phyloP scores from a whole-genome alignment of 257 asterid genomes.

The Solanum chaucha region DNA sequence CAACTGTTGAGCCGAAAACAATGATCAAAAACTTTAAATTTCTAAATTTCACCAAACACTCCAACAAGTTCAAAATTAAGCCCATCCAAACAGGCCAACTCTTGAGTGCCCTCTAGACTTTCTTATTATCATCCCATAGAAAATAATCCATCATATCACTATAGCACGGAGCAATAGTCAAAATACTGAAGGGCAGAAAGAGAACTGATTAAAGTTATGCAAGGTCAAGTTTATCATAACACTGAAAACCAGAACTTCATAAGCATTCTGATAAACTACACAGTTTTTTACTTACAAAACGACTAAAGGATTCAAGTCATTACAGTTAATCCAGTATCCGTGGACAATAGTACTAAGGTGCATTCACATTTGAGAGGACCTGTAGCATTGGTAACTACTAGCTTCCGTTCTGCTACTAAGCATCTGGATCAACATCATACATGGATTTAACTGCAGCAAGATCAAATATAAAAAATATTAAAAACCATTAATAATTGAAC shows the following conservation, averaged over 20 bases:
- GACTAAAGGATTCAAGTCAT: constrained; percentile 5
- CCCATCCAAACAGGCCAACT: not conserved
- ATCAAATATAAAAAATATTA: not conserved
- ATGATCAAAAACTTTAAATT: too few species aligned
- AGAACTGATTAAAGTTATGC: not conserved
- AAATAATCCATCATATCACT: not conserved
- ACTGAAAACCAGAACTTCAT: constrained; percentile 28
- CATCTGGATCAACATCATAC: constrained; percentile 4
- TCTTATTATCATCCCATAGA: not conserved
- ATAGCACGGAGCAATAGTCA: not conserved
- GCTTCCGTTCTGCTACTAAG: constrained; percentile 16
- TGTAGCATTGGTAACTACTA: constrained; percentile 9
- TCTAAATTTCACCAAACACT: not conserved
- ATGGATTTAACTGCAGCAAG: constrained; percentile 18
- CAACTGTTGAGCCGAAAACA: not conserved
- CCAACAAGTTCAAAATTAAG: not conserved
- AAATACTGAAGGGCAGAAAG: not conserved
- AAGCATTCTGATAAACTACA: constrained; percentile 19
- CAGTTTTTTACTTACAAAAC: constrained; percentile 19
- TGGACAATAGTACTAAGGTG: constrained; percentile 12
- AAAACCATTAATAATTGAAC: not conserved
- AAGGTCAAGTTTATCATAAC: constrained; percentile 17
- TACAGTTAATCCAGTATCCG: constrained; percentile 10
- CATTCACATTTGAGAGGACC: constrained; percentile 12
- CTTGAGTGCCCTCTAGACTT: not conserved